Evolutionary conservation across 2,329 filamentous ascomycete genomes (phyloP), one percentile per base, ranked within the genome.

Genomic region (Dactylellina parvicollis): DNA sequence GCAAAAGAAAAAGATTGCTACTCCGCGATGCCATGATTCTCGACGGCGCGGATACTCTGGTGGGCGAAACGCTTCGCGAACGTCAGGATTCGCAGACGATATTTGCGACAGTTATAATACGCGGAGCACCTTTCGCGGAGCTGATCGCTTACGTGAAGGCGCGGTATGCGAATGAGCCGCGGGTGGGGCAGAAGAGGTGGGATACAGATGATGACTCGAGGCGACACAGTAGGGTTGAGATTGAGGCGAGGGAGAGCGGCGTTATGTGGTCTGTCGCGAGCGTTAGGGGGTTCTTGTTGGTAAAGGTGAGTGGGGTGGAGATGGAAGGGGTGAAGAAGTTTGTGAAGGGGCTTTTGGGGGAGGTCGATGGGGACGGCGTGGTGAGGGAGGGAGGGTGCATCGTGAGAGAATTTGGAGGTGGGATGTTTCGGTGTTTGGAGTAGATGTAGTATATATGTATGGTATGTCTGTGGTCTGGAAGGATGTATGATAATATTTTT

Each of bases 11-110:
- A 66, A 86, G 89, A 73, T 84, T 98, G 14, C 83, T 98, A 0
- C 84, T 98, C n/a, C 86, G 94, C 74, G 95, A 99, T 80, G 90
- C 91, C 7, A 84, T 98, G 47, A 86, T 93, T 9, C 83, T 99
- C 3, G 87, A 91, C 74, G 84, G 84, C 20, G 83, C 85, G 8
- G 22, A 16, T 50, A 40, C 9, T 8, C 28, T 3, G 7, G 47
- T 34, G 16, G 80, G 81, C 14, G 82, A 81, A 49, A 79, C 80
- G 0, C 81, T 88, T 55, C 83, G 81, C 57, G 83, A 85, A 50
- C 87, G 90, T 5, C 94, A 96, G 86, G 87, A 92, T 57, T 85
- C 86, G 1, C 85, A 92, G 75, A 89, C 89, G 8, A 85, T 96
- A 16, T 88, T 96, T 73, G 95, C 92, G 0, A 98, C 93, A 0